Percentiles rank a stretch among this genome's conserved stretches.
Conservation (phyloP, 73 alveolate species). For the Tetrahymena thermophila region DNA sequence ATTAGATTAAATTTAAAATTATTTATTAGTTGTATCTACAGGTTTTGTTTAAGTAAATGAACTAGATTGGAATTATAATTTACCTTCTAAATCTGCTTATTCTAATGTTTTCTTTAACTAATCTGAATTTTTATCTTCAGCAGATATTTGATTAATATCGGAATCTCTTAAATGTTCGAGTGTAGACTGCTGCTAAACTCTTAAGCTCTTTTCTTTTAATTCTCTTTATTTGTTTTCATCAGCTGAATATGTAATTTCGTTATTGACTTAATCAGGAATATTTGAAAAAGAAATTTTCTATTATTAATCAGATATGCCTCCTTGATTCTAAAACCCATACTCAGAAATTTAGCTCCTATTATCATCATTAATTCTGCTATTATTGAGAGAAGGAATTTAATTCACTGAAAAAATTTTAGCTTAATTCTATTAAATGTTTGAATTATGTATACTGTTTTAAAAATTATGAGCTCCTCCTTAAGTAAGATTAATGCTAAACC, state of each 20-base stretch:
- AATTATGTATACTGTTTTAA: neutral
- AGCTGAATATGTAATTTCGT: neutral
- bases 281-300: neutral
- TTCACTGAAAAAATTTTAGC: neutral
- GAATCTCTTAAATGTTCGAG: neutral
- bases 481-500: neutral
- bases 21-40: too few relatives aligned
- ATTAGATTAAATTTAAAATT: too few relatives aligned
- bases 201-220: neutral
- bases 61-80: neutral
- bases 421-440: neutral
- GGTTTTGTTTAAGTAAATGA: neutral
- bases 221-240: neutral
- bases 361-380: neutral
- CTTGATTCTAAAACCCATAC: neutral
- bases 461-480: neutral
- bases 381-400: neutral
- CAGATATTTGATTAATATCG: neutral
- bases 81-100: neutral
- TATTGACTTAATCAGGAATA: neutral
- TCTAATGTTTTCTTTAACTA: neutral
- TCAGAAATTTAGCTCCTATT: neutral
- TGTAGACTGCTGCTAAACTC: neutral
- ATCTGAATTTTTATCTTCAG: neutral
- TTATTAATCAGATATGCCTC: neutral